Evolutionary conservation across 179 eudicot species (phyloP), one percentile per base, ranked within the genome.

Genomic region (Amaranthus tricolor): DNA sequence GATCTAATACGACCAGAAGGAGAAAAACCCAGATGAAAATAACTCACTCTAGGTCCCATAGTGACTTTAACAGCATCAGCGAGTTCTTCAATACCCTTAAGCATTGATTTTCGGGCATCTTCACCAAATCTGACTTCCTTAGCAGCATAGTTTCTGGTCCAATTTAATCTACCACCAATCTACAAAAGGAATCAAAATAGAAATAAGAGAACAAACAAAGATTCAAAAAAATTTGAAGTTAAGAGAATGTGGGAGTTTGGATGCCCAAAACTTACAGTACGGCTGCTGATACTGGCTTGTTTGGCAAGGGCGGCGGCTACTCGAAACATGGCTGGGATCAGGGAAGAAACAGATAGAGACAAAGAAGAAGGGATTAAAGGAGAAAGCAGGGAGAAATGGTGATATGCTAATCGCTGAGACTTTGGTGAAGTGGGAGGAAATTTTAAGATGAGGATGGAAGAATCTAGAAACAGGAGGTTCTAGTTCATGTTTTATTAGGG

Each of bases 1-100:
- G 77, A 78, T 78, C 81, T 50, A 49, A 72, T 11, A 62, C 40
- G 58, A 11, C 47, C n/a, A 63, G 62, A 10, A 7, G 4, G 15
- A n/a, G 52, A 5, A 60, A 64, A 70, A 72, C 53, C 17, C 54
- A 66, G 6, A 6, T 15, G 5, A 19, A 7, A n/a, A 31, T 8
- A 21, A 9, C 81, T 57, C 44, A 94, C 99, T 96, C 95, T 91
- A 6, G 99, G 99, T 2, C 99, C 99, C 98, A 96, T 93, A n/a
- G 99, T 96, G 20, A 96, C 98, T 93, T 62, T 87, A 66, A 96
- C 99, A 31, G 99, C 99, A 86, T 96, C 97, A 11, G 98, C 96
- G 10, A 96, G 97, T 76, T 89, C 94, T 78, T 94, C 97, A 54
- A 96, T 97, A 74, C 99, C 97, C 75, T 66, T 91, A 7, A 96